Percentiles rank a stretch among this genome's conserved stretches.
Conservation (phyloP, 2,329 filamentous ascomycete genomes). For the Clonostachys rhizophaga region DNA sequence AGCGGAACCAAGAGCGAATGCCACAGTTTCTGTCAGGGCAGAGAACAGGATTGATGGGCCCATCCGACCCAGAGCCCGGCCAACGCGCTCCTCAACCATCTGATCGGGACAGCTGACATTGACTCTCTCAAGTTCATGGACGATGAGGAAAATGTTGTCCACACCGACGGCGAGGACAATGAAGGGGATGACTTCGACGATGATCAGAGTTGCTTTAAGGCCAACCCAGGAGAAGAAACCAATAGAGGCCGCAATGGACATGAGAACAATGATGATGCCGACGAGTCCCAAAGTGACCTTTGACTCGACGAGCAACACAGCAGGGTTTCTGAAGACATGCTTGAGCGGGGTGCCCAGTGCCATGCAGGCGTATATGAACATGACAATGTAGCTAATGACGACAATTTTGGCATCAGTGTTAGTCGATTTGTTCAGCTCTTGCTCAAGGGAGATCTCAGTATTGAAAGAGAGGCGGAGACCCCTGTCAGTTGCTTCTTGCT, state of each 20-base stretch:
- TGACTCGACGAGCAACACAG: conserved; percentile 84
- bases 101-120: conserved; percentile 90
- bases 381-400: conserved; percentile 93
- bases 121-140: conserved; percentile 95
- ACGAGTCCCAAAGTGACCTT: conserved; percentile 95
- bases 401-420: conserved; percentile 98
- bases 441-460: conserved; percentile 89
- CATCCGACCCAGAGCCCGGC: conserved; percentile 89
- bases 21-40: conserved; percentile 88
- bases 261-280: conserved; percentile 91
- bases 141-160: conserved; percentile 98
- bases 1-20: conserved; percentile 87
- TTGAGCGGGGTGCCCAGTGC: conserved; percentile 82
- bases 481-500: conserved; percentile 71
- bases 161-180: conserved; percentile 94
- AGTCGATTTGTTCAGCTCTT: conserved; percentile 95
- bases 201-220: conserved; percentile 93
- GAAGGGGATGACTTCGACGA: conserved; percentile 97
- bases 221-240: conserved; percentile 89
- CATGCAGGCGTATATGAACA: conserved; percentile 96
- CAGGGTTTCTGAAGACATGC: conserved; percentile 76
- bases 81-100: conserved; percentile 78
- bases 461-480: conserved; percentile 90
- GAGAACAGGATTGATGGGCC: conserved; percentile 95
- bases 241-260: conserved; percentile 95